Conservation (phyloP, 805 yeast species). For the Teunomyces lycoperdinae region DNA sequence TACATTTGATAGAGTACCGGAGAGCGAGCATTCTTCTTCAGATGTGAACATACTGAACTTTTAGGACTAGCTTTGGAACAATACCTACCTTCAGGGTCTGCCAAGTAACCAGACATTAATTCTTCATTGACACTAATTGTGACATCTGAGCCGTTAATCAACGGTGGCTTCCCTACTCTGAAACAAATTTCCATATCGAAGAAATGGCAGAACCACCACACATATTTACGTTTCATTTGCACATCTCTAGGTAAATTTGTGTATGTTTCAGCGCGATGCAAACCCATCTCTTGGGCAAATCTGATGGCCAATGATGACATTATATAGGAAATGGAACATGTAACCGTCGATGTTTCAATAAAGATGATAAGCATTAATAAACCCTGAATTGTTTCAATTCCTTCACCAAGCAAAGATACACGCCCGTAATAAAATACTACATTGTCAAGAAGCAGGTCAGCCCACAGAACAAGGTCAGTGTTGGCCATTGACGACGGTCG, state of each 20-base stretch:
- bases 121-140: slow-evolving; percentile 25
- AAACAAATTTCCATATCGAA: slow-evolving; percentile 38
- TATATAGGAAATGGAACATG: slow-evolving; percentile 29
- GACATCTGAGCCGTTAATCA: slow-evolving; percentile 32
- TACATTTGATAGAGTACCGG: slow-evolving; percentile 4
- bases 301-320: slow-evolving; percentile 33
- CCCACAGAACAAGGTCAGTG: slow-evolving; percentile 16
- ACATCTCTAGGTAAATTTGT: slow-evolving; percentile 19
- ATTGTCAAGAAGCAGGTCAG: slow-evolving; percentile 16
- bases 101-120: neutral
- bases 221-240: slow-evolving; percentile 19
- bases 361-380: slow-evolving; percentile 17
- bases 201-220: slow-evolving; percentile 39
- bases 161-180: slow-evolving; percentile 39
- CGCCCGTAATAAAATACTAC: slow-evolving; percentile 21
- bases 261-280: slow-evolving; percentile 35
- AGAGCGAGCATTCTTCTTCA: neutral
- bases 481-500: neutral
- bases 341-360: slow-evolving; percentile 29
- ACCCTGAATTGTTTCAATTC: slow-evolving; percentile 19
- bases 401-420: slow-evolving; percentile 22
- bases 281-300: slow-evolving; percentile 41
- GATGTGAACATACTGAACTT: neutral
- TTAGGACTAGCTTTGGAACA: neutral
- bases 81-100: neutral